Percentiles rank a stretch among this genome's conserved stretches.
Evolutionary conservation across 371 early-diverging fungal genomes (phyloP).

Genomic region (Synchytrium microbalum): DNA sequence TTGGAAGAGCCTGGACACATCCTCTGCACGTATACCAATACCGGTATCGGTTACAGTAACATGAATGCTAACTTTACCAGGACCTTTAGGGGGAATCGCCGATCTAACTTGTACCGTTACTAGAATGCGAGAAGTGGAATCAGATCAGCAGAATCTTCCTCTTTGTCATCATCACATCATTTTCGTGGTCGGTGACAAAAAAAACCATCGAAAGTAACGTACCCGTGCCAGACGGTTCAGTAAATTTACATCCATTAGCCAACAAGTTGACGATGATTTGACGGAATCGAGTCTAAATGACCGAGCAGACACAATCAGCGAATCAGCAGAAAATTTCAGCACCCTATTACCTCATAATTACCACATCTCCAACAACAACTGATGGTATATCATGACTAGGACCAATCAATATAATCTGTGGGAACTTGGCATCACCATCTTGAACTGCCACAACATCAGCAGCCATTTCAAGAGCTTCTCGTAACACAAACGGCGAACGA

Average conservation of each 20-base stretch:
- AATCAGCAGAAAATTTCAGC: neutral
- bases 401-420: conserved; percentile 1
- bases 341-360: no score
- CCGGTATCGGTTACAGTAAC: conserved; percentile 53
- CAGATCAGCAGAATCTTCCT: no score
- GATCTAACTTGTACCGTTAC: no score
- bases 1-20: conserved; percentile 43
- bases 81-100: neutral
- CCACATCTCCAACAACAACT: neutral
- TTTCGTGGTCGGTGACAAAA: no score
- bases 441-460: conserved; percentile 13
- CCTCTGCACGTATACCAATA: conserved; percentile 50
- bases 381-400: neutral
- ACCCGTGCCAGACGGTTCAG: conserved; percentile 3
- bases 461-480: conserved; percentile 10
- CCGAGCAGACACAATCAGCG: neutral
- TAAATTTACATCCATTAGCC: conserved; percentile 13
- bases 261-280: conserved; percentile 15
- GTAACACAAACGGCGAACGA: conserved; percentile 7
- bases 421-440: conserved; percentile 7
- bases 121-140: no score
- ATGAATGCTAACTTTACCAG: neutral
- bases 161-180: no score
- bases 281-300: conserved; percentile 10
- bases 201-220: no score